Evolutionary conservation across 2,329 filamentous ascomycete genomes (phyloP).

Genomic region (Talaromyces sp.): DNA sequence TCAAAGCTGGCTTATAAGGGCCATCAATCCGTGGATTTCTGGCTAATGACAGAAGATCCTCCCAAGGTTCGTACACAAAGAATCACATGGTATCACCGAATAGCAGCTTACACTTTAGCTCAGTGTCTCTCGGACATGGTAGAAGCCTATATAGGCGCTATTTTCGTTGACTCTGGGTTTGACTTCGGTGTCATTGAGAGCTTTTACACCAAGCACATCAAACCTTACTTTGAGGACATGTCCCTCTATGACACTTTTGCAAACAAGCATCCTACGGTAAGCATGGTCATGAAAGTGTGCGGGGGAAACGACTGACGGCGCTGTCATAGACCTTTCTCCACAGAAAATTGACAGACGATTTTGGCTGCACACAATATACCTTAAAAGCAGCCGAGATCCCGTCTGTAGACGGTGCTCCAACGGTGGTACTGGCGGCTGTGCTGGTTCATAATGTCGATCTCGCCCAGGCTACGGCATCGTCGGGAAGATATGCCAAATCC

Average conservation of each 20-base stretch:
- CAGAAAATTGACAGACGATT: slow-evolving; percentile 59
- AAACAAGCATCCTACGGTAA: slow-evolving; percentile 72
- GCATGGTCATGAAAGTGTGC: background rate
- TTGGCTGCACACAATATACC: slow-evolving; percentile 61
- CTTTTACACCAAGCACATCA: slow-evolving; percentile 74
- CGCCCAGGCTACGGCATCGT: slow-evolving; percentile 59
- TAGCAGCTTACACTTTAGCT: slow-evolving; percentile 23
- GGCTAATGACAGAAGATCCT: slow-evolving; percentile 40
- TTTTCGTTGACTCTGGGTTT: slow-evolving; percentile 87
- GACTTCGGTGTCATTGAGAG: slow-evolving; percentile 66
- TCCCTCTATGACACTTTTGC: slow-evolving; percentile 80
- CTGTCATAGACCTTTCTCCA: slow-evolving; percentile 58
- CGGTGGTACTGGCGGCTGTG: slow-evolving; percentile 63
- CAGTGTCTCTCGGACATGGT: slow-evolving; percentile 75
- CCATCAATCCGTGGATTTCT: slow-evolving; percentile 39
- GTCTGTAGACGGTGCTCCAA: slow-evolving; percentile 43
- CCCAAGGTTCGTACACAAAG: slow-evolving; percentile 36
- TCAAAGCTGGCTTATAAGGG: slow-evolving; percentile 33
- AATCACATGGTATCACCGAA: background rate
- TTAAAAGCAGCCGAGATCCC: slow-evolving; percentile 47
- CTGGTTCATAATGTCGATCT: slow-evolving; percentile 70
- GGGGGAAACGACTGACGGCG: slow-evolving; percentile 8
- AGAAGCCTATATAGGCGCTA: slow-evolving; percentile 81
- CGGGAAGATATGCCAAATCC: slow-evolving; percentile 69
- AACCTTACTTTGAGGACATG: slow-evolving; percentile 81